Base-by-base conservation (phyloP, 2,329 filamentous ascomycete genomes). In the Xylariaceae sp. region DNA sequence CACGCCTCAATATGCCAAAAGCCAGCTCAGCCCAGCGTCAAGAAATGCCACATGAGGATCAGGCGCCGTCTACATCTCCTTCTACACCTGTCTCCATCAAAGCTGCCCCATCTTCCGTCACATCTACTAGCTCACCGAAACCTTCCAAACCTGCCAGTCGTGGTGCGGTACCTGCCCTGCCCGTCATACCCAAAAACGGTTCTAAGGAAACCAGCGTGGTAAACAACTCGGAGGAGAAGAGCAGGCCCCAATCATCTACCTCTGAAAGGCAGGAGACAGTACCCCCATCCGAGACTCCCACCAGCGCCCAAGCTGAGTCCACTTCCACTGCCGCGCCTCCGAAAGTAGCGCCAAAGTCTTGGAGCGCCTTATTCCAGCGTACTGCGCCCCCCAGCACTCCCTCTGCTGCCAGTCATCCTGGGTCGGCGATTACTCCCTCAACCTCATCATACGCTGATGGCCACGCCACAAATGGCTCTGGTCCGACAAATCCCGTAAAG, bases 131-230 rank as follows among this genome's bases (percentile, higher is more conserved):
- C 12, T 56, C 67, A 6, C 58, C 61, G 1, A 66, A 65, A 32
- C 38, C 60, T 10, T 53, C 52, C 17, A 72, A 64, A 58, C 61
- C 58, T 41, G 60, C 57, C 36, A 59, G 56, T 36, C 72, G 71
- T 9, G 52, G 69, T 12, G 66, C 68, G 17, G 60, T 68, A 5
- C 70, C 76, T 3, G 67, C 75, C n/a, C 52, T 80, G 18, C 77
- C 77, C 7, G 70, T 65, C 32, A 57, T 77, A 9, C 74, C 76
- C 6, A 78, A 75, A 60, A 46, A 62, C 11, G 60, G 54, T 33
- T 55, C 65, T 5, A 71, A 67, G 42, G 67, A 68, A 5, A 39
- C 45, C 11, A 68, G 60, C 45, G 53, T 43, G 40, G 42, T 56
- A 55, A 54, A 36, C 39, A 54, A 18, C 12, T 35, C 52, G 10